Base-by-base conservation (phyloP, 2,329 filamentous ascomycete species). In the Monilinia laxa region DNA sequence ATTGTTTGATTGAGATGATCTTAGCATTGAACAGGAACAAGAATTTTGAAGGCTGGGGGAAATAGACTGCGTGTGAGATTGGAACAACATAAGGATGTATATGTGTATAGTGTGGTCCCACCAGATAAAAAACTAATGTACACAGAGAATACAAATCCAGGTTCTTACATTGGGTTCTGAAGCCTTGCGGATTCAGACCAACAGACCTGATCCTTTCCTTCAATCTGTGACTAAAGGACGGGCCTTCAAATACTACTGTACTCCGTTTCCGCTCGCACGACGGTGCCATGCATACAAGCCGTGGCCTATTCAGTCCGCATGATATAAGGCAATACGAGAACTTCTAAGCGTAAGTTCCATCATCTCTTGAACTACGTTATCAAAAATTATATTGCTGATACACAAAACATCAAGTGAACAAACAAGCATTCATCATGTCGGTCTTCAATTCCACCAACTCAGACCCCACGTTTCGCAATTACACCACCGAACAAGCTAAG, bases 401-500 rank as follows among this genome's bases (percentile, higher is more conserved):
- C 16, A 28, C 55, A 57, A 28, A 35, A 3, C n/a, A 20, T 6
- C 2, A 10, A 49, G 12, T 4, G 9, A 51, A 51, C n/a, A 25
- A 51, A 64, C 35, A 51, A 62, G 45, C 54, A 52, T 18, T 16
- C 56, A 63, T 49, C 11, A 68, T 59, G 57, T 20, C 64, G 7
- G 14, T 45, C 53, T 25, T 40, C 16, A 18, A 42, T 40, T 55
- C 40, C 52, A 9, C 65, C 7, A 53, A 51, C 12, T 38, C 54
- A 20, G 75, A 76, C 40, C 68, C 72, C 3, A 76, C 74, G 0
- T 76, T 75, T 66, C 71, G 71, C 25, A 68, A 64, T 51, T 77
- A 76, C 53, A 70, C 68, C 28, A 42, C 68, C 11, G 31, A 62
- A 6, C 70, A 77, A 66, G 75, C 74, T 6, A 68, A 69, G 18